phyloP scores from a whole-genome alignment of 768 basidiomycete genomes.

The Russula compacta region DNA sequence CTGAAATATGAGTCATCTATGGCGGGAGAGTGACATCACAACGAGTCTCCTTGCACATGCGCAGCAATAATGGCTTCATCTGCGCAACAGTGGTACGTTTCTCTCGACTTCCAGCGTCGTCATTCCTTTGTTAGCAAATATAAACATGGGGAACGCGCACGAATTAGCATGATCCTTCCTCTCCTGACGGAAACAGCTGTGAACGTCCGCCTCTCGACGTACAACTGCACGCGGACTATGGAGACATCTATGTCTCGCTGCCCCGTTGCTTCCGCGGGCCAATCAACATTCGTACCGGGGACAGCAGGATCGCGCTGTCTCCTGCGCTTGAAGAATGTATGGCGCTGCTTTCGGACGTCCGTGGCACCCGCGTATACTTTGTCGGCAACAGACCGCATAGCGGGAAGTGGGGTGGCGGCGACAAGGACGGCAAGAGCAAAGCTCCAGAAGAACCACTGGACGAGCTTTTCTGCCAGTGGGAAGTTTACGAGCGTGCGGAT shows the following conservation, averaged over 20 bases:
- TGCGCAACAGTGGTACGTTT: conserved; percentile 1
- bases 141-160: too few species aligned
- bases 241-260: conserved; percentile 1
- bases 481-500: not conserved
- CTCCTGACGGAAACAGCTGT: not conserved
- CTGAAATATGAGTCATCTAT: not conserved
- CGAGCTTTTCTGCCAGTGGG: not conserved
- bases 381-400: not conserved
- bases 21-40: not conserved
- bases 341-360: not conserved
- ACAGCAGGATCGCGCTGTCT: not conserved
- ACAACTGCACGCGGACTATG: not conserved
- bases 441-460: not conserved
- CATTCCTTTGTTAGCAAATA: not conserved
- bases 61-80: not conserved
- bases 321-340: not conserved
- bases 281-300: not conserved
- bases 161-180: not conserved
- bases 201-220: not conserved
- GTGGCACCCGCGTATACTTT: conserved; percentile 1
- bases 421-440: not conserved
- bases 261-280: conserved; percentile 2
- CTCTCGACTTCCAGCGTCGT: not conserved
- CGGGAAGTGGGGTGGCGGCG: not conserved
- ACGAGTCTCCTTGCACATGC: not conserved